Evolutionary conservation across 1,139 yeast genomes (phyloP).

Genomic region (Scheffersomyces insectosa): DNA sequence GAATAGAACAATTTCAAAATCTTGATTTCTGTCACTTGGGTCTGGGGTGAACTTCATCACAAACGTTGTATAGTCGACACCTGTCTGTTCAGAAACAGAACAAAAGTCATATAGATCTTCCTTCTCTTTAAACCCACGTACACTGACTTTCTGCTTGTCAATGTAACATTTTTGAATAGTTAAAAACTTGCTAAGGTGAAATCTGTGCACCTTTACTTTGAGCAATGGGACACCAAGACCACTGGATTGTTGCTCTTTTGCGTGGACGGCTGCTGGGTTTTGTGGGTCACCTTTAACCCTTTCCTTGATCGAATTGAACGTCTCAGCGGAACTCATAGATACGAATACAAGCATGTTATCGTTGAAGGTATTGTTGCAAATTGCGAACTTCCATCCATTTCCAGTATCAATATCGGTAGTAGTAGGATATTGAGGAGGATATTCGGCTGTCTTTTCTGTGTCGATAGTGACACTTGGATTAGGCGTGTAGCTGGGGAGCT

Average conservation of each 20-base stretch:
- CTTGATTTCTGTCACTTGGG: slow-evolving; percentile 1
- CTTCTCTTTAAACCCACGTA: slow-evolving; percentile 3
- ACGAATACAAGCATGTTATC: slow-evolving; percentile 3
- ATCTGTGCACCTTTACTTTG: slow-evolving; percentile 1
- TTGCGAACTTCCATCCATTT: slow-evolving; percentile 2
- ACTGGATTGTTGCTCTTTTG: slow-evolving; percentile 3
- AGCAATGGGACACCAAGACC: slow-evolving; percentile 10
- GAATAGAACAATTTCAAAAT: slow-evolving; percentile 6
- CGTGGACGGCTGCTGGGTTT: not conserved
- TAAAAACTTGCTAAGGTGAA: slow-evolving; percentile 4
- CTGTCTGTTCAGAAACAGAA: slow-evolving; percentile 3
- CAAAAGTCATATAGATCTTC: slow-evolving; percentile 4
- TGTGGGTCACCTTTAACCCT: not conserved
- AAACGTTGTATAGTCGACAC: slow-evolving; percentile 4
- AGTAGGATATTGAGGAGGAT: not conserved
- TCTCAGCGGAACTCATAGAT: slow-evolving; percentile 4
- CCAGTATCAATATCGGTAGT: not conserved
- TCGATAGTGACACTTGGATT: not conserved
- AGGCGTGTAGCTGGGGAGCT: no score
- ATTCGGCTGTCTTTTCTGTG: not conserved
- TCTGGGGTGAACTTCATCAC: slow-evolving; percentile 4
- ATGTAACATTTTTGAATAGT: slow-evolving; percentile 1
- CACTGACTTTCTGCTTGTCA: not conserved
- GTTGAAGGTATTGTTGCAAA: not conserved
- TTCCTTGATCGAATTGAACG: slow-evolving; percentile 4